Conservation (phyloP, 106 monocot species). For the Acanthochlamys bracteata region DNA sequence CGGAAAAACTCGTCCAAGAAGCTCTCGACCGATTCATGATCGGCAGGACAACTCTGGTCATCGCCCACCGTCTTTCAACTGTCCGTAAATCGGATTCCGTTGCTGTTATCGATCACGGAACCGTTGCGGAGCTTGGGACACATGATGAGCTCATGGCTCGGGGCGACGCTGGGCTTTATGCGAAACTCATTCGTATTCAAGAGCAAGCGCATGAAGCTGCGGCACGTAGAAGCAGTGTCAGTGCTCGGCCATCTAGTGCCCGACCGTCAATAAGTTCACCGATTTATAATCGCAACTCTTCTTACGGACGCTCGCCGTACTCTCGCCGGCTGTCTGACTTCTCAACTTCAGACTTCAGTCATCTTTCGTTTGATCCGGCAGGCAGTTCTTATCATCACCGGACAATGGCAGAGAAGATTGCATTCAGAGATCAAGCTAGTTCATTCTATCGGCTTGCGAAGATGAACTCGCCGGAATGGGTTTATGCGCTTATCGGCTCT, state of each 20-base stretch:
- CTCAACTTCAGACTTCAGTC: slow-evolving; percentile 55
- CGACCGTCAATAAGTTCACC: slow-evolving; percentile 87
- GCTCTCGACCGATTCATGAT: slow-evolving; percentile 98
- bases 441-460: slow-evolving; percentile 86
- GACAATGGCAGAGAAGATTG: slow-evolving; percentile 33
- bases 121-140: slow-evolving; percentile 66
- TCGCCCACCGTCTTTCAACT: slow-evolving; percentile 94
- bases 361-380: slow-evolving; percentile 32
- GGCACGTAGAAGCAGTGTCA: slow-evolving; percentile 80
- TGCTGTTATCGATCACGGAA: slow-evolving; percentile 73
- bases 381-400: slow-evolving; percentile 8
- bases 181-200: slow-evolving; percentile 83
- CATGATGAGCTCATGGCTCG: slow-evolving; percentile 87
- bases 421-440: slow-evolving; percentile 79
- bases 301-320: slow-evolving; percentile 85
- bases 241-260: slow-evolving; percentile 77
- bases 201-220: slow-evolving; percentile 82
- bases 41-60: slow-evolving; percentile 90
- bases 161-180: slow-evolving; percentile 69
- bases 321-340: slow-evolving; percentile 84
- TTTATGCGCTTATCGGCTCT: slow-evolving; percentile 68
- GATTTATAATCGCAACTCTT: slow-evolving; percentile 73
- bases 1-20: slow-evolving; percentile 95
- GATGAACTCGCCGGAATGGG: slow-evolving; percentile 97
- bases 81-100: slow-evolving; percentile 83